Conservation (phyloP, 768 basidiomycete genomes). For the Russula olivacea region DNA sequence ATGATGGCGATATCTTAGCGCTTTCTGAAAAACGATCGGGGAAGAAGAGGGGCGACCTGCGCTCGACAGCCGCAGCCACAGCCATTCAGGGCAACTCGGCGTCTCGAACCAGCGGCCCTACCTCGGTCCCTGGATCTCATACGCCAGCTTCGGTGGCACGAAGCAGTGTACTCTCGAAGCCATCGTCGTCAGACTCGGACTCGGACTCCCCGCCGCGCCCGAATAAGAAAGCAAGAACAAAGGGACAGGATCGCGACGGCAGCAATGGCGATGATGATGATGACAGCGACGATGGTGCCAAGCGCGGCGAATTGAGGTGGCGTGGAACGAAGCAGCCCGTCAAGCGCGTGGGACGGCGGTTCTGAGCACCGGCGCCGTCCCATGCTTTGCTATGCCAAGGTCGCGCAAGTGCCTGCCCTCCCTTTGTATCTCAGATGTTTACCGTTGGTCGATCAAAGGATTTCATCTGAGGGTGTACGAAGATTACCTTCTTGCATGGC, state of each 20-base stretch:
- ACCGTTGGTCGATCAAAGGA: not conserved
- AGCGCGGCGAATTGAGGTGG: slow-evolving; percentile 37
- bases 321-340: slow-evolving; percentile 66
- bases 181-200: slow-evolving; percentile 37
- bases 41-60: not conserved
- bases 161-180: slow-evolving; percentile 8
- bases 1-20: not conserved
- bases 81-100: slow-evolving; percentile 1
- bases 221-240: slow-evolving; percentile 39
- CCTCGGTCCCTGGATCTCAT: slow-evolving; percentile 4
- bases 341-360: slow-evolving; percentile 69
- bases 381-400: not conserved
- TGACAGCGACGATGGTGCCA: slow-evolving; percentile 54
- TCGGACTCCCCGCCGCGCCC: slow-evolving; percentile 46
- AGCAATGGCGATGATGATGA: slow-evolving; percentile 26
- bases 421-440: not conserved
- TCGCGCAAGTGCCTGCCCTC: not conserved
- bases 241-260: slow-evolving; percentile 34
- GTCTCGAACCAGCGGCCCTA: not conserved
- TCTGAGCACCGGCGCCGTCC: slow-evolving; percentile 38
- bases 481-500: slow-evolving; percentile 5
- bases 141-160: slow-evolving; percentile 2
- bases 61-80: slow-evolving; percentile 2
- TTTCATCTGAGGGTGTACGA: not conserved
- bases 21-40: not conserved